Evolutionary conservation across 2,329 filamentous ascomycete species (phyloP), one percentile per base, ranked within the genome.

Genomic region (Colletotrichum sp.): DNA sequence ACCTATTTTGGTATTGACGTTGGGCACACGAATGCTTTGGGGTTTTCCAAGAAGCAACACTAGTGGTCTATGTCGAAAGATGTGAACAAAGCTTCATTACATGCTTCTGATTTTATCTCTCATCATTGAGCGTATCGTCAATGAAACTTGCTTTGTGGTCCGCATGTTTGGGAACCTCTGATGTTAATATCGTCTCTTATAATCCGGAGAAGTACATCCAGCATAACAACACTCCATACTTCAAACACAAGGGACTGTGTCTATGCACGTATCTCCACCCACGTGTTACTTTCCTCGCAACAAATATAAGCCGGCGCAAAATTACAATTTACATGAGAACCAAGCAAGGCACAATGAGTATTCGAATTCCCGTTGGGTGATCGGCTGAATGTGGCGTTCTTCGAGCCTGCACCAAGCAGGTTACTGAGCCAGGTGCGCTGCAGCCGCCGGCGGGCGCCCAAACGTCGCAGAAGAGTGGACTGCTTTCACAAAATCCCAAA

Each of bases 101-200:
- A 49, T 21, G n/a, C n/a, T 49, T 10, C 44, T 52, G 10, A 4
- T 8, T 13, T 12, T 24, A 4, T 52, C 10, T 21, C 12, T 52
- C 12, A 24, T 12, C 6, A 4, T 52, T 7, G 0, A 13, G 10
- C n/a, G 1, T 13, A 13, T 52, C 6, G 6, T 21, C 2, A 21
- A 24, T 21, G n/a, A 52, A 13, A 13, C 3, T 8, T 52, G 44
- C 44, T 4, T 10, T 13, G 10, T 13, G n/a, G 4, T 52, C n/a
- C 6, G 3, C 2, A n/a, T 10, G 3, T 21, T 52, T 52, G 8
- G 7, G 1, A 13, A 4, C 3, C 6, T 52, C 16, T 10, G 16
- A 13, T 13, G 6, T 7, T 2, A 5, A 6, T 1, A n/a, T 13
- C 16, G 0, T 52, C 6, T 21, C n/a, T 52, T 21, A 1, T 21